Evolutionary conservation across 345 rosid genomes (phyloP), one percentile per base, ranked within the genome.

Genomic region (Luvunga scandens): DNA sequence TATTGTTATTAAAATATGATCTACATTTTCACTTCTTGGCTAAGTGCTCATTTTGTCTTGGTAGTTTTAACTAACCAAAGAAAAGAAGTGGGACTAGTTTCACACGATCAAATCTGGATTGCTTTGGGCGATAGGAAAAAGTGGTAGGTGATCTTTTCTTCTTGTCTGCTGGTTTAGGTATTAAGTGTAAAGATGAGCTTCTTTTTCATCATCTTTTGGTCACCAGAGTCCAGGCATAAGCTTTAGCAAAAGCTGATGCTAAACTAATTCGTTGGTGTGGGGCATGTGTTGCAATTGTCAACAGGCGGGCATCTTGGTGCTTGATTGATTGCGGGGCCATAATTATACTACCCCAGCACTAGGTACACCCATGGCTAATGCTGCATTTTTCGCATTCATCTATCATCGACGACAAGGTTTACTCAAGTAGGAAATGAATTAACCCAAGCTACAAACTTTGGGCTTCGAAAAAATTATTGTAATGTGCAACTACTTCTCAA

Each of bases 281-380:
- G 76, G 28, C 72, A 60, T 48, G 9, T 14, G 56, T 25, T 64
- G 2, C 56, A 18, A 42, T 62, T 71, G 77, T 79, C 79, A 82
- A 82, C 24, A 71, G 45, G 18, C n/a, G 73, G 79, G 50, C 53
- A 57, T 69, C 16, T 28, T 45, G 19, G 33, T 14, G 19, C 22
- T 33, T 77, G 21, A 81, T 77, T 66, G 55, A 9, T 4, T 27
- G 28, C 30, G 53, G 60, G 63, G 36, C n/a, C 27, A 33, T 45
- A 45, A 18, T 57, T 39, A 55, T 53, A 13, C 7, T 36, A 22
- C 22, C 39, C 33, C 36, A 6, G 38, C 67, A 27, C 21, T 13
- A 28, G 34, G 3, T 28, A 16, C 9, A 16, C 68, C 5, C 5
- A 0, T 12, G 50, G 50, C 16, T 3, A 45, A 45, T 14, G n/a